A percentile compares a stretch with the other conserved stretches of the same genome.
Evolutionary conservation across 2,329 filamentous ascomycete genomes (phyloP).

Genomic region (Stagonosporopsis vannaccii): DNA sequence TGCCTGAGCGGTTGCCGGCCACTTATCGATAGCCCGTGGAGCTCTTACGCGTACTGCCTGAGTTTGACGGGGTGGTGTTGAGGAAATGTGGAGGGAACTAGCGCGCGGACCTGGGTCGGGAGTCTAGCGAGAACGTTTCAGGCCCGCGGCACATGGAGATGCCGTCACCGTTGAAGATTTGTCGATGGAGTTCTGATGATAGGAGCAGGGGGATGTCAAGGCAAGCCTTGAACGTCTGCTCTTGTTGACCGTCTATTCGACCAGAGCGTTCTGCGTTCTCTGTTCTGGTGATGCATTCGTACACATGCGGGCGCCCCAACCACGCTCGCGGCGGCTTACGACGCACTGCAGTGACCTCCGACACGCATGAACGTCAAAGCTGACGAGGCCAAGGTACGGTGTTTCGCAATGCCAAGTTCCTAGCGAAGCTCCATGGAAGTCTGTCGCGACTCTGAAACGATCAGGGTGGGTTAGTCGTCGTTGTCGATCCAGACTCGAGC

Average conservation of each 20-base stretch:
- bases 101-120: constrained; percentile 26
- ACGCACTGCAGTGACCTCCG: constrained; percentile 15
- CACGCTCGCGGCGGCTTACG: constrained; percentile 15
- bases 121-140: constrained; percentile 33
- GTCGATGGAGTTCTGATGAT: neutral
- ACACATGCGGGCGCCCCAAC: constrained; percentile 2
- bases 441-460: constrained; percentile 30
- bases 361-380: constrained; percentile 25
- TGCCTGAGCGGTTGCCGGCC: constrained; percentile 20
- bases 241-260: neutral
- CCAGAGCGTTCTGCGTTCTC: neutral
- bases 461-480: constrained; percentile 1
- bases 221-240: neutral
- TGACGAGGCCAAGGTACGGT: constrained; percentile 27
- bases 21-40: constrained; percentile 29
- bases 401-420: constrained; percentile 38
- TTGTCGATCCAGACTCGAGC: neutral
- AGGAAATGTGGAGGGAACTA: constrained; percentile 40
- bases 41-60: constrained; percentile 46
- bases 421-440: constrained; percentile 20
- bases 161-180: constrained; percentile 12
- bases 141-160: constrained; percentile 20
- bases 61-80: constrained; percentile 29
- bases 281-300: neutral
- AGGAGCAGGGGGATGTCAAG: neutral